phyloP scores from a whole-genome alignment of 768 basidiomycete species.

The Phaeolepiota aurea region DNA sequence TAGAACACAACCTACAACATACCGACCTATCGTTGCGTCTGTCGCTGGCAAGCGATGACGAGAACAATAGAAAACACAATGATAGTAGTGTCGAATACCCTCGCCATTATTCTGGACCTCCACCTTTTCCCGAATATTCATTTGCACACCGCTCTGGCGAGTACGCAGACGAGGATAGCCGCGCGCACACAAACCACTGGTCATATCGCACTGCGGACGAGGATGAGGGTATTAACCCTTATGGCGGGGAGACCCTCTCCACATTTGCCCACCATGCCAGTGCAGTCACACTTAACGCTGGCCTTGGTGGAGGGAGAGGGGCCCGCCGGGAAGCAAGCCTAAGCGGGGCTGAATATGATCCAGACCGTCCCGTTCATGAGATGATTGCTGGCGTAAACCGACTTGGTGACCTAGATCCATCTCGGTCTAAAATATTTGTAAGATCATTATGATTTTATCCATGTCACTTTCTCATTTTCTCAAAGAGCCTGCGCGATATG shows the following conservation, averaged over 20 bases:
- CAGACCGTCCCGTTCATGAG: constrained; percentile 67
- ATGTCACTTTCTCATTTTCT: constrained; percentile 2
- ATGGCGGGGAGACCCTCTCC: constrained; percentile 63
- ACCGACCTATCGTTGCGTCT: constrained; percentile 67
- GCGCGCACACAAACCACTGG: constrained; percentile 44
- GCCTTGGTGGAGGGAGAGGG: constrained; percentile 53
- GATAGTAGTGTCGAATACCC: constrained; percentile 62
- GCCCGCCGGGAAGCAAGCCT: constrained; percentile 46
- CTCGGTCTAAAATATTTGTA: constrained; percentile 42
- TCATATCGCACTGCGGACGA: constrained; percentile 49
- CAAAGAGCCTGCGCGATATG: constrained; percentile 22
- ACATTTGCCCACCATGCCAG: constrained; percentile 89
- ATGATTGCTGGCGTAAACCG: constrained; percentile 59
- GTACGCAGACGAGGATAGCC: constrained; percentile 41
- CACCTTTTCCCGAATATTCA: constrained; percentile 51
- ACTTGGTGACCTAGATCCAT: constrained; percentile 48
- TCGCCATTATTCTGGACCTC: constrained; percentile 55
- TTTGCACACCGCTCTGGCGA: constrained; percentile 52
- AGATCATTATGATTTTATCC: constrained; percentile 12
- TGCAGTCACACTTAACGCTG: constrained; percentile 78
- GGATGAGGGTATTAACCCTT: constrained; percentile 62
- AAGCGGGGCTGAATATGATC: constrained; percentile 80
- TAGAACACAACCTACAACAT: constrained; percentile 71
- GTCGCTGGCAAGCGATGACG: constrained; percentile 39
- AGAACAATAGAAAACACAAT: constrained; percentile 21